Conservation (phyloP, 176 grass and related monocot species). For the Cenchrus americanus region DNA sequence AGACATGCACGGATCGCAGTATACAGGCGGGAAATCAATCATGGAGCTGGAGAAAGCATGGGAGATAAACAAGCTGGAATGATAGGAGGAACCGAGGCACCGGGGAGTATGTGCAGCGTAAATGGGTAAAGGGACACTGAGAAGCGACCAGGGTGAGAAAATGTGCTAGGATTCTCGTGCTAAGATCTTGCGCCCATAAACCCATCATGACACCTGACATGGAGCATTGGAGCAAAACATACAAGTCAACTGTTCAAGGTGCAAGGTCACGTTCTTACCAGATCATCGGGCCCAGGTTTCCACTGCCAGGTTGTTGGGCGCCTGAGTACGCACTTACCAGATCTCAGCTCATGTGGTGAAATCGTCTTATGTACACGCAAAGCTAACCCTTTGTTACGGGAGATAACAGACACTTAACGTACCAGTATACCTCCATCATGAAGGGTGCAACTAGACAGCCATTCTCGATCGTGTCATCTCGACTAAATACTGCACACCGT, state of each 20-base stretch:
- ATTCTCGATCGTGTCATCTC: neutral
- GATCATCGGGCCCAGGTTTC: neutral
- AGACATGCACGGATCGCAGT: conserved; percentile 18
- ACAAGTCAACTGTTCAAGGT: neutral
- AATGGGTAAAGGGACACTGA: conserved; percentile 2
- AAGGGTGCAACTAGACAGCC: neutral
- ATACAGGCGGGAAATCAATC: conserved; percentile 2
- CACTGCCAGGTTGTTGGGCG: neutral
- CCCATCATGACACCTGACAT: neutral
- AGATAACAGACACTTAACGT: neutral
- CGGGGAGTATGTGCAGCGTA: neutral
- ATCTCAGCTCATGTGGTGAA: neutral
- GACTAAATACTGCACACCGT: neutral
- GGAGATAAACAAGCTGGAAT: conserved; percentile 10
- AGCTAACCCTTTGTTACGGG: neutral
- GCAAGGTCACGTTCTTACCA: neutral
- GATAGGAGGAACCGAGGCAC: neutral
- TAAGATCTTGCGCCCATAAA: conserved; percentile 9
- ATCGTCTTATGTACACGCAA: conserved; percentile 23
- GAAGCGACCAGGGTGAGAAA: neutral
- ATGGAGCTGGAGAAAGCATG: conserved; percentile 16
- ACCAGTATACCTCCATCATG: neutral
- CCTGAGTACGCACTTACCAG: neutral
- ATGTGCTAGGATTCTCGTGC: neutral
- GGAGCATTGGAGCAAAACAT: neutral